Percentiles rank a stretch among this genome's conserved stretches.
These are phyloP conservation scores for Pelargonium australe DNA, from an alignment of 441 rosid genomes.

Conservation along the genomic window DNA sequence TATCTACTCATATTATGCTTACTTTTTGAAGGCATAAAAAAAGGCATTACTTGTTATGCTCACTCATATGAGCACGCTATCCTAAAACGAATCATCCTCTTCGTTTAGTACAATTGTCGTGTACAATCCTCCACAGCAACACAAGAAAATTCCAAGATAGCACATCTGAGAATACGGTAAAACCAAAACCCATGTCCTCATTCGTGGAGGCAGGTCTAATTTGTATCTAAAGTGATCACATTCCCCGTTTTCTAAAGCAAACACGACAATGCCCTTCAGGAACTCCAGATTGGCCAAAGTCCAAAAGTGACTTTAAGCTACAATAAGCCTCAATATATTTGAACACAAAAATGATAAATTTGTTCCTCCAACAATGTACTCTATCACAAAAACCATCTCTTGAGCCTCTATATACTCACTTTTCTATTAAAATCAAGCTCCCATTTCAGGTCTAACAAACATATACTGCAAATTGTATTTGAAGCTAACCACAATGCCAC, in stretches of 20 bases:
- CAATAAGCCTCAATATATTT: neutral
- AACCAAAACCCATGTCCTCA: neutral
- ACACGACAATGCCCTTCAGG: too few relatives aligned
- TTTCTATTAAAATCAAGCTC: neutral
- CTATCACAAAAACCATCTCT: neutral
- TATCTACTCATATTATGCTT: neutral
- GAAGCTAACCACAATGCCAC: conserved; percentile 2
- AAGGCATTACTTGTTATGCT: neutral
- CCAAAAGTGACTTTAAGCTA: neutral
- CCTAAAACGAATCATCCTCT: neutral
- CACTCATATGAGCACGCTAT: neutral
- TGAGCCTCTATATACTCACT: neutral
- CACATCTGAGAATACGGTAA: neutral
- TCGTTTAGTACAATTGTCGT: neutral
- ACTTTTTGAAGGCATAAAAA: neutral
- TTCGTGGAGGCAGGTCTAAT: neutral
- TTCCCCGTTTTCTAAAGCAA: neutral
- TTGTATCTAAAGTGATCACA: neutral
- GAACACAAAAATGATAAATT: neutral
- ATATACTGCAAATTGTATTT: neutral
- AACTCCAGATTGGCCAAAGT: too few relatives aligned
- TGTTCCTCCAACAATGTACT: neutral
- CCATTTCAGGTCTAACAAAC: neutral
- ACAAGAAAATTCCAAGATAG: neutral
- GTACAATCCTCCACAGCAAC: neutral